phyloP scores from a whole-genome alignment of 768 basidiomycete species.

The Lactifluus rugatus region DNA sequence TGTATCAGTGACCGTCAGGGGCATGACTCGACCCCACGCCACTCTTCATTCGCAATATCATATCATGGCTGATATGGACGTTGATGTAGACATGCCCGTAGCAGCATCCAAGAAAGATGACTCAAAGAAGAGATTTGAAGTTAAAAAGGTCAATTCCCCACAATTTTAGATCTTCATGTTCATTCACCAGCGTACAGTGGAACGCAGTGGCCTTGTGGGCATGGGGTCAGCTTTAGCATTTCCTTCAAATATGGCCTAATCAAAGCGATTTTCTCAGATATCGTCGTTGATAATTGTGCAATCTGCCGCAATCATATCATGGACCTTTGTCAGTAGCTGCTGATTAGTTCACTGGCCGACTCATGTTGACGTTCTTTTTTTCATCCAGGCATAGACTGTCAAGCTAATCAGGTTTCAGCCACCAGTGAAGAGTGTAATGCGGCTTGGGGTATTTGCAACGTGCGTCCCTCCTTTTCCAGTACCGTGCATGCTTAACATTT shows the following conservation, averaged over 20 bases:
- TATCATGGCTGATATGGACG: constrained; percentile 59
- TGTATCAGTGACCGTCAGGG: too few relatives aligned
- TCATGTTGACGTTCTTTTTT: constrained; percentile 1
- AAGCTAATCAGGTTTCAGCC: constrained; percentile 96
- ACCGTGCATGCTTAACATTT: neutral
- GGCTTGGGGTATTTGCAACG: constrained; percentile 99
- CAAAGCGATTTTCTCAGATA: constrained; percentile 44
- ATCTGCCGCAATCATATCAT: constrained; percentile 99
- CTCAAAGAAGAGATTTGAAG: constrained; percentile 86
- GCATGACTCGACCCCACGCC: too few relatives aligned
- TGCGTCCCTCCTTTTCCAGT: constrained; percentile 29
- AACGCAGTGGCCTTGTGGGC: constrained; percentile 98
- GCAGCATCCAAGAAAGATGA: constrained; percentile 37
- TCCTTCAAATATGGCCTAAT: neutral
- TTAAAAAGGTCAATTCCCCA: constrained; percentile 77
- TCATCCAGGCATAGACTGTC: constrained; percentile 89
- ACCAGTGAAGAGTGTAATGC: constrained; percentile 96
- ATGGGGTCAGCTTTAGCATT: constrained; percentile 57
- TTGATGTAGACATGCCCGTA: constrained; percentile 63
- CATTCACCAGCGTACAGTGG: constrained; percentile 53
- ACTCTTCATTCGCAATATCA: too few relatives aligned
- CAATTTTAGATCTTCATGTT: neutral
- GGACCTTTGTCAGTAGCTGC: constrained; percentile 77
- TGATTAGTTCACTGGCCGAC: neutral
- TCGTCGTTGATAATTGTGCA: constrained; percentile 98